A percentile compares a stretch with the other conserved stretches of the same genome.
phyloP scores from a whole-genome alignment of 2,329 filamentous ascomycete species.

The Clarireedia monteithiana region DNA sequence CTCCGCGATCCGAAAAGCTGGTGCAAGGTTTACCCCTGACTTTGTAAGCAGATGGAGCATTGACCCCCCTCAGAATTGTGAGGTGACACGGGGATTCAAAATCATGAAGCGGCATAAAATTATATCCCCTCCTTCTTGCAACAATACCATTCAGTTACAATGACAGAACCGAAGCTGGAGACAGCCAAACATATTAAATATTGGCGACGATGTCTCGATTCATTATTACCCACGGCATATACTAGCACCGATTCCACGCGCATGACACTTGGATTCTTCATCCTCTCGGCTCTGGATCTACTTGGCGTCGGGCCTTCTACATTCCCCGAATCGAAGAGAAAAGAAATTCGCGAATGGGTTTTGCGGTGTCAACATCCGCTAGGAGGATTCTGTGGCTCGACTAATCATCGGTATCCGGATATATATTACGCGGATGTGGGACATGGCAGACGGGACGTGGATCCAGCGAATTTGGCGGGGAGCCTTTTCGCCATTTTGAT shows the following conservation, averaged over 20 bases:
- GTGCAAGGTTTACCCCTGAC: not conserved
- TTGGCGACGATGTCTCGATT: slow-evolving; percentile 83
- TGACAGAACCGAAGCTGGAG: slow-evolving; percentile 38
- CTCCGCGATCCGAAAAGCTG: not conserved
- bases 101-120: not conserved
- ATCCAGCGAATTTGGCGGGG: slow-evolving; percentile 76
- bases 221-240: slow-evolving; percentile 73
- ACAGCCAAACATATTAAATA: slow-evolving; percentile 73
- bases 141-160: slow-evolving; percentile 4
- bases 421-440: slow-evolving; percentile 29
- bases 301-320: slow-evolving; percentile 55
- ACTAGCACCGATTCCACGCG: slow-evolving; percentile 85
- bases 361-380: slow-evolving; percentile 76
- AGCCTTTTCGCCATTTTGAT: slow-evolving; percentile 82
- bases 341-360: slow-evolving; percentile 63
- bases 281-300: slow-evolving; percentile 75
- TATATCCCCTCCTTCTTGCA: not conserved
- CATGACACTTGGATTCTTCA: slow-evolving; percentile 85
- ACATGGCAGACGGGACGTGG: slow-evolving; percentile 49
- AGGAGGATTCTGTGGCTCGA: slow-evolving; percentile 84
- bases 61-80: not conserved
- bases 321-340: slow-evolving; percentile 40
- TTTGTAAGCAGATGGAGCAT: not conserved
- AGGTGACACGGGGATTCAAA: not conserved
- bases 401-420: slow-evolving; percentile 48